phyloP scores from a whole-genome alignment of 2,329 filamentous ascomycete genomes.

The Alternaria sp. region DNA sequence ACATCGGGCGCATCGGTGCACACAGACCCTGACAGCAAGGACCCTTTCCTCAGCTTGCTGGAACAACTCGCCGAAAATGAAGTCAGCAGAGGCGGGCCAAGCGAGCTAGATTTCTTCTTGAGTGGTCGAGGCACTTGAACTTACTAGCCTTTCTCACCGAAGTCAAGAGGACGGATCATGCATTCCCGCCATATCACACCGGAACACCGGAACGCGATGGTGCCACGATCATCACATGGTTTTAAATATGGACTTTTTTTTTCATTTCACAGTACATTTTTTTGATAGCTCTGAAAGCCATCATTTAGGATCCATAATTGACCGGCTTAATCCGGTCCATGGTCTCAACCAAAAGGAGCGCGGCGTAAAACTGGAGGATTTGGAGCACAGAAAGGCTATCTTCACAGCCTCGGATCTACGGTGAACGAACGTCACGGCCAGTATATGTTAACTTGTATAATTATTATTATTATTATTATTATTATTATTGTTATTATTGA shows the following conservation, averaged over 20 bases:
- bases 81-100: slow-evolving; percentile 71
- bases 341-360: slow-evolving; percentile 12
- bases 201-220: slow-evolving; percentile 10
- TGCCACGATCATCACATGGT: slow-evolving; percentile 4
- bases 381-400: slow-evolving; percentile 8
- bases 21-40: slow-evolving; percentile 68
- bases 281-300: slow-evolving; percentile 24
- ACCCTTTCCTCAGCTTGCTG: slow-evolving; percentile 79
- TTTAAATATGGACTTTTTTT: slow-evolving; percentile 8
- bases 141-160: slow-evolving; percentile 14
- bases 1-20: slow-evolving; percentile 52
- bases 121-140: slow-evolving; percentile 44
- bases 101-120: slow-evolving; percentile 81
- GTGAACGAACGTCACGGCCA: slow-evolving; percentile 27
- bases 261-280: slow-evolving; percentile 25
- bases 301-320: slow-evolving; percentile 11
- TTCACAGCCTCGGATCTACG: slow-evolving; percentile 18
- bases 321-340: slow-evolving; percentile 11
- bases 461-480: too few species aligned
- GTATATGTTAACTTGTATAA: slow-evolving; percentile 33
- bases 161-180: slow-evolving; percentile 2
- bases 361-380: slow-evolving; percentile 23
- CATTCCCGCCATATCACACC: slow-evolving; percentile 10
- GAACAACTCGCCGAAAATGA: slow-evolving; percentile 87
- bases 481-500: slow-evolving; percentile 10